These are phyloP conservation scores for Hanseniaspora nectarophila DNA, from an alignment of 805 yeast species.

Conservation along the genomic window DNA sequence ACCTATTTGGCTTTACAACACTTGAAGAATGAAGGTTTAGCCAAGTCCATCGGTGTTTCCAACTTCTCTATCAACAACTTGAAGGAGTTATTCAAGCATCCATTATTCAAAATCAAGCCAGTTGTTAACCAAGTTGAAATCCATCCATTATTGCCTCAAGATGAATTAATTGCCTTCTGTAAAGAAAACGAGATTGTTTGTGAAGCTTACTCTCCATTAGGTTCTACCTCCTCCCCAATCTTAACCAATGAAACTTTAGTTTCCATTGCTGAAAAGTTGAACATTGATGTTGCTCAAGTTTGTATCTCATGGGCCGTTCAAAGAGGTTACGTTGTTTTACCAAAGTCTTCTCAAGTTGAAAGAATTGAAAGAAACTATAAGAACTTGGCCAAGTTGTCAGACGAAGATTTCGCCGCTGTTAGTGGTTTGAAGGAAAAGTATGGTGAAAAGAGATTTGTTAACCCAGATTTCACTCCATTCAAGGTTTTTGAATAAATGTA, in stretches of 20 bases:
- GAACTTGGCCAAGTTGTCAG: conserved; percentile 6
- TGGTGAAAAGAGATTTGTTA: conserved; percentile 14
- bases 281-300: conserved; percentile 37
- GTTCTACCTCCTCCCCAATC: conserved; percentile 45
- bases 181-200: conserved; percentile 41
- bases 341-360: conserved; percentile 36
- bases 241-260: conserved; percentile 34
- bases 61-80: conserved; percentile 50
- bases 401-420: conserved; percentile 10
- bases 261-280: conserved; percentile 32
- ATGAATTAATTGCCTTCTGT: conserved; percentile 43
- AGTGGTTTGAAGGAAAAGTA: conserved; percentile 3
- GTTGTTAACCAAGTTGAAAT: conserved; percentile 65
- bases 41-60: conserved; percentile 64
- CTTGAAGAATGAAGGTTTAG: conserved; percentile 38
- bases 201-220: conserved; percentile 73
- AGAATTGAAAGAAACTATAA: conserved; percentile 24
- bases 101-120: conserved; percentile 45
- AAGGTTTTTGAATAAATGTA: conserved; percentile 10
- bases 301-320: conserved; percentile 48
- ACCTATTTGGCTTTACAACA: conserved; percentile 57
- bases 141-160: conserved; percentile 63
- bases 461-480: conserved; percentile 13
- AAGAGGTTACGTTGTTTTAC: conserved; percentile 44
- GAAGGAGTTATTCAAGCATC: conserved; percentile 37